Evolutionary conservation across 306 rosid species (phyloP).

Genomic region (Crotalaria pallida): DNA sequence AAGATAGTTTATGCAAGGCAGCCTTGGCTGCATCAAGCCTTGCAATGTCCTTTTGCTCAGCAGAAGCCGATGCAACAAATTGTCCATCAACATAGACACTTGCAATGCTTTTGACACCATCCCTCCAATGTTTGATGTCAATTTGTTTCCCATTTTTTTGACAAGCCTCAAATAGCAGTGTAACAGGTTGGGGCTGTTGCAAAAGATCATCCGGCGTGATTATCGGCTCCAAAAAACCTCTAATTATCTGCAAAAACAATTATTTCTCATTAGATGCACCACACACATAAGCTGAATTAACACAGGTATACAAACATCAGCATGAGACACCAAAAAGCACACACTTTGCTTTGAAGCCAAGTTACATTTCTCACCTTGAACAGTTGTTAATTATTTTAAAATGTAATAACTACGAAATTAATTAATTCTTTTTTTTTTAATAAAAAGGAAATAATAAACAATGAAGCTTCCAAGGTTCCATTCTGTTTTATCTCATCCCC

Average conservation of each 20-base stretch:
- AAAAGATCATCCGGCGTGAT: conserved; percentile 44
- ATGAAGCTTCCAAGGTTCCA: background rate
- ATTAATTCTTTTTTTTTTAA: no score
- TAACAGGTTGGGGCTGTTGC: conserved; percentile 63
- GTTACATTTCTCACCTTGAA: background rate
- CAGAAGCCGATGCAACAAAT: conserved; percentile 50
- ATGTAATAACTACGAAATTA: background rate
- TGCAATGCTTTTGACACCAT: conserved; percentile 29
- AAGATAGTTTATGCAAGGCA: conserved; percentile 42
- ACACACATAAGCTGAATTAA: background rate
- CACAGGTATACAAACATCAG: background rate
- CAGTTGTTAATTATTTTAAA: background rate
- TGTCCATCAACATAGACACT: conserved; percentile 50
- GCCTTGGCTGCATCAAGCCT: conserved; percentile 61
- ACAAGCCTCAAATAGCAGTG: conserved; percentile 49
- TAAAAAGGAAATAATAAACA: no score
- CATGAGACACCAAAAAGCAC: background rate
- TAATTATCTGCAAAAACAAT: conserved; percentile 39
- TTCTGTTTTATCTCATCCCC: background rate
- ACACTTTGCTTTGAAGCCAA: no score
- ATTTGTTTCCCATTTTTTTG: conserved; percentile 61
- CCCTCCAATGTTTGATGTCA: conserved; percentile 36
- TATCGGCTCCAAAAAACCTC: conserved; percentile 66
- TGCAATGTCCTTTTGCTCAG: conserved; percentile 54
- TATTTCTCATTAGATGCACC: background rate